These are phyloP conservation scores for Astragalus glycyphyllos DNA, from an alignment of 306 rosid genomes.

Conservation along the genomic window DNA sequence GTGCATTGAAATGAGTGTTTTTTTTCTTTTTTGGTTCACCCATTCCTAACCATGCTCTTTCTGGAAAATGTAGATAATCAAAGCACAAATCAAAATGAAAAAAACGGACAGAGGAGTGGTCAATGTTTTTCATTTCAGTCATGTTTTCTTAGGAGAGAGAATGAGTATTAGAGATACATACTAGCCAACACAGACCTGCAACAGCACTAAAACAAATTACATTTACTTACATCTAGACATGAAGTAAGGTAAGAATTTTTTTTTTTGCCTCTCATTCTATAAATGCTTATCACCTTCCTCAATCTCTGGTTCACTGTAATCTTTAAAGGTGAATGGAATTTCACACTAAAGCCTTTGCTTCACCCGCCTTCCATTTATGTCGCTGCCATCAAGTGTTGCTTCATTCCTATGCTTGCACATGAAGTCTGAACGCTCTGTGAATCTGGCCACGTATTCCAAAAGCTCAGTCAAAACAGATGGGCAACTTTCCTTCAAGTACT, in stretches of 20 bases:
- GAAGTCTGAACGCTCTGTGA: constrained; percentile 61
- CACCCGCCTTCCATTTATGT: constrained; percentile 80
- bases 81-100: neutral
- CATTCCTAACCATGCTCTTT: neutral
- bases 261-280: constrained; percentile 51
- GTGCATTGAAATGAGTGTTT: no score
- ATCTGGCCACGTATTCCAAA: constrained; percentile 78
- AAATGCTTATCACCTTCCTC: constrained; percentile 42
- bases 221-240: constrained; percentile 60
- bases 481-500: constrained; percentile 79
- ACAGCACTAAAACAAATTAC: constrained; percentile 41
- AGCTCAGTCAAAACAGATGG: constrained; percentile 77
- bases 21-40: no score
- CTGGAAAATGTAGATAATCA: neutral
- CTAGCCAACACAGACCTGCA: constrained; percentile 25
- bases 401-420: constrained; percentile 64
- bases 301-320: constrained; percentile 40
- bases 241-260: constrained; percentile 36
- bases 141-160: neutral
- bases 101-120: neutral
- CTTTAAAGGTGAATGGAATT: constrained; percentile 25
- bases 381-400: constrained; percentile 69
- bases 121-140: constrained; percentile 35
- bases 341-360: constrained; percentile 66
- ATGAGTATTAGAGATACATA: constrained; percentile 26